Evolutionary conservation across 768 basidiomycete genomes (phyloP), one percentile per base, ranked within the genome.

Genomic region (Macrolepiota fuliginosa): DNA sequence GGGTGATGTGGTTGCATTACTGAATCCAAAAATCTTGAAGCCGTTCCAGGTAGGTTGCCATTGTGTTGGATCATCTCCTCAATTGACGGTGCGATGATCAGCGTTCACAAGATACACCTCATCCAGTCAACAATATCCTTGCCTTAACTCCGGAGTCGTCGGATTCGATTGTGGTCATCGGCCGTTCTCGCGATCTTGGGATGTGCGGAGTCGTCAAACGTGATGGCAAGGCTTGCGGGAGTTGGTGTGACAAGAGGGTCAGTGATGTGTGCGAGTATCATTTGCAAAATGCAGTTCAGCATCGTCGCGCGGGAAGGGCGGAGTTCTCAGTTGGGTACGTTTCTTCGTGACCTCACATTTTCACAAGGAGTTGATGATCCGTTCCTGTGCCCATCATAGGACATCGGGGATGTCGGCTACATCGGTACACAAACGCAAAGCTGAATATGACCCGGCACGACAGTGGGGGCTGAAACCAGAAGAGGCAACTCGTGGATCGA

Each of bases 231-330:
- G 67, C 79, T 1, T 98, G 97, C 66, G 87, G 87, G 9, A 83
- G 86, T 57, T 98, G 96, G 96, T 92, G 88, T 54, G 96, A 99
- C 75, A 93, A 89, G 65, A 88, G 94, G 29, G 82, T 91, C 67
- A 82, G 86, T 71, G 89, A 91, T 19, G 88, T 91, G 2, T 99
- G 97, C 73, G 96, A 98, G 46, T 99, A 85, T 73, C 97, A 99
- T 74, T 72, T 98, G 42, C 88, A 93, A 63, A 81, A 82, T 24
- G 92, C 95, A 0, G 85, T 98, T 3, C 81, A 92, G 72, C 77
- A 86, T 22, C 79, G 83, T 15, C 81, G 94, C 9, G 88, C 90
- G 0, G 84, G 83, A 0, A 82, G 96, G 51, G 83, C 96, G 0
- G 97, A 99, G 73, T 97, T 98, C 67, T 82, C 91, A 17, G 76